Evolutionary conservation across 2,329 filamentous ascomycete genomes (phyloP), one percentile per base, ranked within the genome.

Genomic region (Metarhizium anisopliae): DNA sequence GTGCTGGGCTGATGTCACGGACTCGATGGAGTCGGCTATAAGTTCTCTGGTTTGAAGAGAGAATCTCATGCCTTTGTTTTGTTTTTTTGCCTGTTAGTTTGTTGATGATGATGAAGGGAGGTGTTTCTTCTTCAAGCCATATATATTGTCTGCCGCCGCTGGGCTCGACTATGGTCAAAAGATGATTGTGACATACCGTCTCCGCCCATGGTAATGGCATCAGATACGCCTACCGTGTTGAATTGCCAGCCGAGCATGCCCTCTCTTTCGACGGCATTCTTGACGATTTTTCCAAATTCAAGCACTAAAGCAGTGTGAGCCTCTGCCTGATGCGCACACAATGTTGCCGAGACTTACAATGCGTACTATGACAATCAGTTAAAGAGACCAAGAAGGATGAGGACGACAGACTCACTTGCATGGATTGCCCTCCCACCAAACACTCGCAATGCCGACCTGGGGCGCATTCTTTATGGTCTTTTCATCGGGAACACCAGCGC

Each of bases 351-450:
- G 55, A 69, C 71, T 69, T 63, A 76, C 73, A 66, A 64, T 76
- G 73, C 38, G 71, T 75, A 61, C 73, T 75, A 35, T 2, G 35
- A 10, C 25, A 25, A 25, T 25, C 25, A 25, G 25, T 25, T 25
- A 25, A 25, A 25, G 25, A 25, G 25, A 25, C 25, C 3, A 4
- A 25, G 25, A 25, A 25, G 25, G 25, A 25, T 25, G 25, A 25
- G 25, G 11, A 40, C 30, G 18, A n/a, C 0, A 38, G 16, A 79
- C 85, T 74, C 72, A 89, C 86, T 96, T 96, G 83, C 92, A 96
- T 42, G 93, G 90, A 68, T 96, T 96, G 32, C 93, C 93, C 72
- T 96, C 91, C 92, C 92, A 97, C 92, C 92, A 96, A 4, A 96
- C 89, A 5, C 88, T 91, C 7, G 91, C 87, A 66, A 96, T 84